These are phyloP conservation scores for Sporothrix mexicana DNA, from an alignment of 2,329 filamentous ascomycete species.

Conservation along the genomic window DNA sequence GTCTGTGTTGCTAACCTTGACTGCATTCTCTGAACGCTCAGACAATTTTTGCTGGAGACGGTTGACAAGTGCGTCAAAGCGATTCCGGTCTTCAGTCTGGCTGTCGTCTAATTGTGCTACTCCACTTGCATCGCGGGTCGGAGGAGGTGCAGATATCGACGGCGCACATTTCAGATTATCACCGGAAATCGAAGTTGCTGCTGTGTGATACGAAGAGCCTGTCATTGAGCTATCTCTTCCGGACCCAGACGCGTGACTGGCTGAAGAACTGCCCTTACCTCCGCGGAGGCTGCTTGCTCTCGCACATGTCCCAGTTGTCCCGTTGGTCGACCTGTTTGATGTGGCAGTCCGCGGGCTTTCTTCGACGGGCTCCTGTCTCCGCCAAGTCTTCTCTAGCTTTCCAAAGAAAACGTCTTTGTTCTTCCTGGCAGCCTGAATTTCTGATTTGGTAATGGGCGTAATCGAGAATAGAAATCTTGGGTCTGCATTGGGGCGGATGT, in stretches of 20 bases:
- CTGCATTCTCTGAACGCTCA: not conserved
- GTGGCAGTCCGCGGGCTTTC: not conserved
- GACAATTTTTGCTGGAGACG: conserved; percentile 35
- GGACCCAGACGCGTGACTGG: not conserved
- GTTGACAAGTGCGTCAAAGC: conserved; percentile 34
- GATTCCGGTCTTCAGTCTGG: conserved; percentile 21
- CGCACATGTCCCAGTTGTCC: not conserved
- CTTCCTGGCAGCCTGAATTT: not conserved
- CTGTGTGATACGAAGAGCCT: not conserved
- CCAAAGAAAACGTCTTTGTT: conserved; percentile 7
- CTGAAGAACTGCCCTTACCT: not conserved
- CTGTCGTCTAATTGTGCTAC: not conserved
- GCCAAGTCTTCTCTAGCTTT: conserved; percentile 14
- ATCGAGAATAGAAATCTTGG: conserved; percentile 34
- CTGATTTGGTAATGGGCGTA: conserved; percentile 25
- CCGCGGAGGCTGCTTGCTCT: not conserved
- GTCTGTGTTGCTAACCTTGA: not conserved
- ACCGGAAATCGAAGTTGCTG: not conserved
- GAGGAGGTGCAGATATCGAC: not conserved
- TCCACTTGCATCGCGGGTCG: not conserved
- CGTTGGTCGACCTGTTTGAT: not conserved
- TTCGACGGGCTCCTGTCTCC: not conserved
- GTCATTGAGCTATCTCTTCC: not conserved
- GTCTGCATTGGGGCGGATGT: conserved; percentile 17
- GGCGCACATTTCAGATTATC: not conserved